These are phyloP conservation scores for Avena atlantica DNA, from an alignment of 176 grass and related monocot species.

Conservation along the genomic window DNA sequence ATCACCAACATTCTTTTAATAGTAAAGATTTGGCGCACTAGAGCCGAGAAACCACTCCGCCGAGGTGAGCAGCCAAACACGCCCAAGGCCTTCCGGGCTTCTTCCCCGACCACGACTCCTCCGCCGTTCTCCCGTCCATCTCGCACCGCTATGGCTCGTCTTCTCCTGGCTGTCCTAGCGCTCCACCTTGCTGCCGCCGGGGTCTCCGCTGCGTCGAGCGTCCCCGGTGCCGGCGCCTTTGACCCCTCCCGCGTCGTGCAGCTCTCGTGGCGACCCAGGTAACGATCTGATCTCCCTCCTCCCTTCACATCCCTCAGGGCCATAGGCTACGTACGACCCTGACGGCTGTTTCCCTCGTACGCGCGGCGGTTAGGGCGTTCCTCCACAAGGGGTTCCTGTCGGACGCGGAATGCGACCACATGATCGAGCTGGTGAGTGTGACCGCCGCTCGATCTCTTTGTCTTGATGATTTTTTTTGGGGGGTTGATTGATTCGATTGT, in stretches of 20 bases:
- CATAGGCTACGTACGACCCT: conserved; percentile 6
- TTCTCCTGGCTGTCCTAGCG: conserved; percentile 25
- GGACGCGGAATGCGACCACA: conserved; percentile 76
- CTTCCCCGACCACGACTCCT: background rate
- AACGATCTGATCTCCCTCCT: conserved; percentile 40
- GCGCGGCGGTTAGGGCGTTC: conserved; percentile 57
- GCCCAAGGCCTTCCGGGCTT: background rate
- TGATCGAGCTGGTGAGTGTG: conserved; percentile 69
- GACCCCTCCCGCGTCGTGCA: conserved; percentile 72
- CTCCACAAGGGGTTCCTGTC: conserved; percentile 85
- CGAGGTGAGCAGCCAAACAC: no score
- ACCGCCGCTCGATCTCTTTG: conserved; percentile 23
- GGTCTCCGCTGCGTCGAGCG: conserved; percentile 15
- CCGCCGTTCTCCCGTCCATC: background rate
- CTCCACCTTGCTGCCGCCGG: conserved; percentile 20
- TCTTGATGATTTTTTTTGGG: background rate
- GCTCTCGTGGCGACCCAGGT: conserved; percentile 88
- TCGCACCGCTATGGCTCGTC: conserved; percentile 47
- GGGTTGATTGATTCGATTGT: conserved; percentile 8
- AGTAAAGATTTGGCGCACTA: no score
- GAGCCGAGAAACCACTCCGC: no score
- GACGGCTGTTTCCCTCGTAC: conserved; percentile 1
- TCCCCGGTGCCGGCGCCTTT: conserved; percentile 26
- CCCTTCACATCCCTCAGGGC: no score
- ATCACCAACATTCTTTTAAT: no score